Conservation (phyloP, 345 rosid genomes). For the Erodium maritimum region DNA sequence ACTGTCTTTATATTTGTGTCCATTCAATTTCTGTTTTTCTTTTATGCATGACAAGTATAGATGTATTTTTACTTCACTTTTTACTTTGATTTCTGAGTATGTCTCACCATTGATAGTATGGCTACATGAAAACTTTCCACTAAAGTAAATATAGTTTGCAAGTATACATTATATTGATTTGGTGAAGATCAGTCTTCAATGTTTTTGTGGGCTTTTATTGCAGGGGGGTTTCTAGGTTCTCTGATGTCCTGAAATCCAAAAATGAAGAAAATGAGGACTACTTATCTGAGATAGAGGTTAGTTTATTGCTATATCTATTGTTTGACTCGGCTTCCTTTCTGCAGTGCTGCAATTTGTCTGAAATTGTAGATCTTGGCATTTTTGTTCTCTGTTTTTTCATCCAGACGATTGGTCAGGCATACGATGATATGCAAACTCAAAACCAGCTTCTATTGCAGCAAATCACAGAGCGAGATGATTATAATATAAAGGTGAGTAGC, state of each 20-base stretch:
- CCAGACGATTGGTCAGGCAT: constrained; percentile 88
- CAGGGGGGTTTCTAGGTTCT: constrained; percentile 55
- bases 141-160: too few species aligned
- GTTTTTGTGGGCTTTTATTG: constrained; percentile 13
- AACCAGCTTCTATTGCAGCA: constrained; percentile 93
- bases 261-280: constrained; percentile 84
- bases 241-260: constrained; percentile 68
- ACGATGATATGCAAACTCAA: constrained; percentile 91
- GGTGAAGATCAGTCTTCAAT: not conserved
- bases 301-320: constrained; percentile 12
- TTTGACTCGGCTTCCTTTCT: constrained; percentile 11
- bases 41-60: too few species aligned
- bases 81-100: too few species aligned
- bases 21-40: too few species aligned
- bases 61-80: too few species aligned
- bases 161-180: too few species aligned
- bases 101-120: too few species aligned
- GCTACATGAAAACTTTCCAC: too few species aligned
- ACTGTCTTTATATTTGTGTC: too few species aligned
- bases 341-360: constrained; percentile 9
- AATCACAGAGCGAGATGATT: constrained; percentile 93
- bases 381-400: constrained; percentile 2
- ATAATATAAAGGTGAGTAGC: constrained; percentile 75
- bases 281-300: constrained; percentile 88
- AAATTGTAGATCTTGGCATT: constrained; percentile 12